Base-by-base conservation (phyloP, 345 rosid species). In the Turritis glabra region DNA sequence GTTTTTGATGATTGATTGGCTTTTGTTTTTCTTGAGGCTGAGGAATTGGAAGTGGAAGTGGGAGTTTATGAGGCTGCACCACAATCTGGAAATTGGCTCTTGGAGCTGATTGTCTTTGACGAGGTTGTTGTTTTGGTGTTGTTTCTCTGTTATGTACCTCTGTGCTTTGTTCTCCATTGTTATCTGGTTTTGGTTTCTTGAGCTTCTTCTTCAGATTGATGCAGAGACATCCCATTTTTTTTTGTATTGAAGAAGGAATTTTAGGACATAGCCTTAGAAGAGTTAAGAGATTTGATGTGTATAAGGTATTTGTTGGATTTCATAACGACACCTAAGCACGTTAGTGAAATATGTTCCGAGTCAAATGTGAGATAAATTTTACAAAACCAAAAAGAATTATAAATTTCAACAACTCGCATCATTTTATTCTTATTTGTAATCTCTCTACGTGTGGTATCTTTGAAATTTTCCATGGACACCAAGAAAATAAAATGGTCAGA, bases 241-340 rank as follows among this genome's bases (percentile, higher is more conserved):
- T 27, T 50, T 60, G 57, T 52, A 43, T 61, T 43, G 40, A 43
- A 27, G 61, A 61, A 51, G 35, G 8, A 62, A 14, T 2, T 5
- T 60, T 33, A 41, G 56, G 58, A 22, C 55, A 58, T 25, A 52
- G 63, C 23, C 53, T 29, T 40, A 19, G 27, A 67, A 29, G 74
- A 21, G 1, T 32, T 58, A 2, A 4, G 57, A 57, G 18, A 59
- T 12, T 37, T 43, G 43, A 61, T 62, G 52, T 53, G 41, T 30
- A 32, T 69, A 23, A 76, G 26, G 52, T 52, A 22, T 7, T 7
- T 60, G 50, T 41, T 15, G 13, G 37, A 40, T 51, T 69, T 54
- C 41, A 60, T 60, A 61, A 69, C 8, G 75, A 76, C 80, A 76
- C 64, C 37, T 69, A 76, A 54, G 66, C 75, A 76, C 80, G 80